Conservation (phyloP, 495 filamentous ascomycete genomes). For the Penicillium ochrochloron region DNA sequence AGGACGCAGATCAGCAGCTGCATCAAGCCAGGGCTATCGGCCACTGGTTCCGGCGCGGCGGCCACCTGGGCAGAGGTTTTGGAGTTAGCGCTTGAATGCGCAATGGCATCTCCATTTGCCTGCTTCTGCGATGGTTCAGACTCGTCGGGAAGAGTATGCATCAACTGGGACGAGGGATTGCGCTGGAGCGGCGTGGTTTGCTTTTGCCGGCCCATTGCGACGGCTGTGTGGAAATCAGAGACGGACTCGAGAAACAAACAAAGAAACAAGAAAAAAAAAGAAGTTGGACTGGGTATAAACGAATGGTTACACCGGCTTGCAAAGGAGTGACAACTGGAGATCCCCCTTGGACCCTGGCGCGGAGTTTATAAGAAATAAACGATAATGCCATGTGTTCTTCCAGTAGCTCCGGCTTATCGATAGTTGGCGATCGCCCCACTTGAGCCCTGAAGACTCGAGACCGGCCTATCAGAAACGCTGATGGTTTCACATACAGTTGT, state of each 20-base stretch:
- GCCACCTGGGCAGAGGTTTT: conserved; percentile 33
- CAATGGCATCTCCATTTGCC: conserved; percentile 31
- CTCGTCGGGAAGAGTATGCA: conserved; percentile 44
- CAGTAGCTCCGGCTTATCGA: conserved; percentile 24
- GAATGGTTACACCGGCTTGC: neutral
- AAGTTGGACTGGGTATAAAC: neutral
- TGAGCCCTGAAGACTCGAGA: conserved; percentile 19
- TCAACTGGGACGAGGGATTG: conserved; percentile 66
- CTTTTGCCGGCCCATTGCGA: conserved; percentile 72
- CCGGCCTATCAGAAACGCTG: neutral
- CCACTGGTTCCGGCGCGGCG: conserved; percentile 33
- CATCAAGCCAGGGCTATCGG: conserved; percentile 57
- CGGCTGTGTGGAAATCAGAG: neutral
- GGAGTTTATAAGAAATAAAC: conserved; percentile 18
- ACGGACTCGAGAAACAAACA: neutral
- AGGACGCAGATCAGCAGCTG: conserved; percentile 85
- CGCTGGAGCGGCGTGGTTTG: conserved; percentile 69
- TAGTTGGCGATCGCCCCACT: conserved; percentile 29
- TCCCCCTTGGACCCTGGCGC: conserved; percentile 11
- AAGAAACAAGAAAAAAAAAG: neutral
- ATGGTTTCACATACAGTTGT: neutral
- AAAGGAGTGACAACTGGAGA: neutral
- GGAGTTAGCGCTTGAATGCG: conserved; percentile 43
- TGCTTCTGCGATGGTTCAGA: conserved; percentile 33
- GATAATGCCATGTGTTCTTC: conserved; percentile 52